Percentiles rank a stretch among this genome's conserved stretches.
Conservation (phyloP, 1,284 basidiomycete genomes). For the Cryptococcus deneoformans region DNA sequence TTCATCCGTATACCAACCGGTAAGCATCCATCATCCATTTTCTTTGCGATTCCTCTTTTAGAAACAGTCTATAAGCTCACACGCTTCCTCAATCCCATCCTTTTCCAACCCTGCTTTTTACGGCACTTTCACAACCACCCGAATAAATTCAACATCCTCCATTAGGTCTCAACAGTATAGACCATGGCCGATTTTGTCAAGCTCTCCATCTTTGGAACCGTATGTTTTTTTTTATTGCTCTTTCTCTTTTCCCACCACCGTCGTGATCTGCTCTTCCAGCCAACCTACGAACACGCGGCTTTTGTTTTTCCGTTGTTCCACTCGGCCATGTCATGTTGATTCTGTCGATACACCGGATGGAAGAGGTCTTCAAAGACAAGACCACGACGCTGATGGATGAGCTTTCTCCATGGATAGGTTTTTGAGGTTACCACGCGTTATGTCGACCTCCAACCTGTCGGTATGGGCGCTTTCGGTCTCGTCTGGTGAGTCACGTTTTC, state of each 20-base stretch:
- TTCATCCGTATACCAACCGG: background rate
- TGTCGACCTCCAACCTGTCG: constrained; percentile 99
- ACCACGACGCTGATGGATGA: background rate
- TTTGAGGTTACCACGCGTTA: constrained; percentile 91
- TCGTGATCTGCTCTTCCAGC: too few species aligned
- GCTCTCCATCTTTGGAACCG: constrained; percentile 94
- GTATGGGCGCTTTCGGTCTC: constrained; percentile 98
- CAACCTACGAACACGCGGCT: too few species aligned
- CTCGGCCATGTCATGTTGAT: too few species aligned
- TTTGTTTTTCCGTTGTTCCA: too few species aligned
- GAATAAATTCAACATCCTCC: background rate
- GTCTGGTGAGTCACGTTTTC: constrained; percentile 66
- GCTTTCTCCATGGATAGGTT: constrained; percentile 26
- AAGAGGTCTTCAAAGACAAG: background rate
- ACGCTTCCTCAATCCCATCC: background rate
- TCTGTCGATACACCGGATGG: too few species aligned
- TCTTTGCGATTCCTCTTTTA: too few species aligned
- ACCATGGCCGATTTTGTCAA: constrained; percentile 75
- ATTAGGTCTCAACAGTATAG: background rate
- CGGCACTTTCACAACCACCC: background rate
- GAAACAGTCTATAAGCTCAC: too few species aligned
- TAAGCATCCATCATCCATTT: too few species aligned
- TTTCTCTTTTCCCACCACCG: background rate
- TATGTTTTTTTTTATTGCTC: constrained; percentile 18
- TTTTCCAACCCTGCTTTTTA: background rate